A percentile compares a stretch with the other conserved stretches of the same genome.
These are phyloP conservation scores for Lachancea cidri DNA, from an alignment of 805 yeast species.

Conservation along the genomic window DNA sequence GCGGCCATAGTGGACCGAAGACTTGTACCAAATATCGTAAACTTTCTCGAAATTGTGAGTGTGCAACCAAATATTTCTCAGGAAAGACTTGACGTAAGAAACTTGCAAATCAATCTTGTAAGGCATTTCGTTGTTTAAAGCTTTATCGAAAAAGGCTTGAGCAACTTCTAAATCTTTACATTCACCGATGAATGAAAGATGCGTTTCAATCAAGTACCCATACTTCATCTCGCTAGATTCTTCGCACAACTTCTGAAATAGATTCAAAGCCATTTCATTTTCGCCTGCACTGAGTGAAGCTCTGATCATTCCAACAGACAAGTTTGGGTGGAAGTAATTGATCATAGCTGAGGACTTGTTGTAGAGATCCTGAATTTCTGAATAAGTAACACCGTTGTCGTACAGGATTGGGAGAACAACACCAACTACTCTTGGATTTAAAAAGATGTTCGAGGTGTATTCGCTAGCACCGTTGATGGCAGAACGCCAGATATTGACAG, in stretches of 20 bases:
- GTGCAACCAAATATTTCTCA: slow-evolving; percentile 54
- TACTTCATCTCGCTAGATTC: slow-evolving; percentile 42
- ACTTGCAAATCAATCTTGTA: slow-evolving; percentile 67
- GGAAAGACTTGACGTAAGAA: slow-evolving; percentile 61
- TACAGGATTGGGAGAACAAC: slow-evolving; percentile 62
- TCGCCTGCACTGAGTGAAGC: slow-evolving; percentile 63
- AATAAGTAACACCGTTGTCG: slow-evolving; percentile 55
- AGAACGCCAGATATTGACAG: slow-evolving; percentile 64
- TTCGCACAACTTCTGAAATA: slow-evolving; percentile 56
- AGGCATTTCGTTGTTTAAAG: slow-evolving; percentile 64
- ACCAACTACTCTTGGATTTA: slow-evolving; percentile 63
- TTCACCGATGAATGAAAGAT: slow-evolving; percentile 71
- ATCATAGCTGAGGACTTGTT: slow-evolving; percentile 37
- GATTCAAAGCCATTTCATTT: slow-evolving; percentile 57
- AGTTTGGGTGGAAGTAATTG: slow-evolving; percentile 37
- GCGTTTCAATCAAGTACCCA: slow-evolving; percentile 64
- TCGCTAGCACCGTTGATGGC: slow-evolving; percentile 27
- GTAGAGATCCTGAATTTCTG: slow-evolving; percentile 55
- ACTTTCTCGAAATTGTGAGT: slow-evolving; percentile 55
- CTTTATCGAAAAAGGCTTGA: slow-evolving; percentile 68
- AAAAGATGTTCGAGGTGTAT: slow-evolving; percentile 37
- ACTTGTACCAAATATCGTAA: slow-evolving; percentile 56
- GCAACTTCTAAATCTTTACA: slow-evolving; percentile 70
- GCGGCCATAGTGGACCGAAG: slow-evolving; percentile 53
- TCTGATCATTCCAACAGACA: slow-evolving; percentile 68